These are phyloP conservation scores for Blastobotrys capitulatus DNA, from an alignment of 1,139 yeast genomes.

Conservation along the genomic window DNA sequence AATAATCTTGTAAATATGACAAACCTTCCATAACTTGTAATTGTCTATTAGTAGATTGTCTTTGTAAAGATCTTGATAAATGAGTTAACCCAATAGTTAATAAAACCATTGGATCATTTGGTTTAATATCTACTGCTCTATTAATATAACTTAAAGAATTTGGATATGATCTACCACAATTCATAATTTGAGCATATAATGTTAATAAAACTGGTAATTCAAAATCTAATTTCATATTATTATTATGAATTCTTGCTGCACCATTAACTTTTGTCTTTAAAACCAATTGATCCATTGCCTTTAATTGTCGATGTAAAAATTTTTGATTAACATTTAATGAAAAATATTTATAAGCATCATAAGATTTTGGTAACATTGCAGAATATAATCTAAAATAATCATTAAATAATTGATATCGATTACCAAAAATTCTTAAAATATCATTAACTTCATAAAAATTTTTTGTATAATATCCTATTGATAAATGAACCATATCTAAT, in stretches of 20 bases:
- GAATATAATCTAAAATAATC: constrained; percentile 62
- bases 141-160: constrained; percentile 67
- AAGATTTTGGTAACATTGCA: constrained; percentile 62
- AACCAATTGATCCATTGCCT: constrained; percentile 73
- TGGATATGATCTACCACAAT: constrained; percentile 76
- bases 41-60: constrained; percentile 81
- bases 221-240: constrained; percentile 35
- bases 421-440: constrained; percentile 56
- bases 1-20: constrained; percentile 68
- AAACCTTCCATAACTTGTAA: constrained; percentile 83
- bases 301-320: constrained; percentile 79
- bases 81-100: constrained; percentile 73
- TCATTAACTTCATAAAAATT: constrained; percentile 51
- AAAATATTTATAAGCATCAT: constrained; percentile 51
- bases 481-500: constrained; percentile 58
- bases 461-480: constrained; percentile 54
- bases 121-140: constrained; percentile 40
- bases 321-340: constrained; percentile 83
- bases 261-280: constrained; percentile 56
- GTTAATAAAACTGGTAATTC: constrained; percentile 64
- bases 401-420: constrained; percentile 69
- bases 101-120: constrained; percentile 73
- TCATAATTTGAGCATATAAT: constrained; percentile 72
- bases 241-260: constrained; percentile 54
- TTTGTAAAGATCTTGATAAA: constrained; percentile 88